Base-by-base conservation (phyloP, 495 filamentous ascomycete genomes). In the Trichoderma erinaceum region DNA sequence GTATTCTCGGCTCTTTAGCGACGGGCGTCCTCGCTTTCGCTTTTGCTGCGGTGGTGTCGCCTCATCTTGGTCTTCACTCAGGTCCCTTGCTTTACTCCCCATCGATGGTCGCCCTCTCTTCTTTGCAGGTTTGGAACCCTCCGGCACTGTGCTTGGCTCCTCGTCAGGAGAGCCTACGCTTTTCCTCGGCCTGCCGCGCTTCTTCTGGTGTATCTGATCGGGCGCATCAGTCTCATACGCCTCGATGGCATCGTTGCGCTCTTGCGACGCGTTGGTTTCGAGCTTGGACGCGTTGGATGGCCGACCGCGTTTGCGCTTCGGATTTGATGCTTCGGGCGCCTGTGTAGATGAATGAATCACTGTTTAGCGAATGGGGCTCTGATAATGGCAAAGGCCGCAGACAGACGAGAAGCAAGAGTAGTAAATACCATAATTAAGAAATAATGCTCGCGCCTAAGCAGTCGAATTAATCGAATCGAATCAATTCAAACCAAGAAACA, bases 261-360 rank as follows among this genome's bases (percentile, higher is more conserved):
- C 46, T 63, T 63, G 69, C 13, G 78, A 78, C 78, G 77, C 78
- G 80, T 71, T 73, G 21, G 67, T 73, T 23, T 70, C 67, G 32
- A 70, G 68, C 67, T 75, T 72, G 61, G 75, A 79, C 79, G 79
- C 77, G 78, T 73, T 75, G 8, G 72, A 48, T 1, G 72, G 75
- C 63, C 76, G 78, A 70, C 79, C 78, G 74, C 78, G 78, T 69
- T 78, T 79, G 35, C 76, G 75, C 68, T 81, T 79, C 41, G 78
- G 77, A 21, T 27, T 15, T 1, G 63, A 21, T 4, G 63, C 5
- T 32, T 65, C 7, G 13, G n/a, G 12, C 12, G 63, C 18, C 32
- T 41, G 35, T 13, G 27, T 13, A 35, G 23, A 21, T 16, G 23
- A 25, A 44, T n/a, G n/a, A 29, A n/a, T 27, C 21, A 13, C n/a